Base-by-base conservation (phyloP, 208 protist species). In the Wallacemonas sp. region DNA sequence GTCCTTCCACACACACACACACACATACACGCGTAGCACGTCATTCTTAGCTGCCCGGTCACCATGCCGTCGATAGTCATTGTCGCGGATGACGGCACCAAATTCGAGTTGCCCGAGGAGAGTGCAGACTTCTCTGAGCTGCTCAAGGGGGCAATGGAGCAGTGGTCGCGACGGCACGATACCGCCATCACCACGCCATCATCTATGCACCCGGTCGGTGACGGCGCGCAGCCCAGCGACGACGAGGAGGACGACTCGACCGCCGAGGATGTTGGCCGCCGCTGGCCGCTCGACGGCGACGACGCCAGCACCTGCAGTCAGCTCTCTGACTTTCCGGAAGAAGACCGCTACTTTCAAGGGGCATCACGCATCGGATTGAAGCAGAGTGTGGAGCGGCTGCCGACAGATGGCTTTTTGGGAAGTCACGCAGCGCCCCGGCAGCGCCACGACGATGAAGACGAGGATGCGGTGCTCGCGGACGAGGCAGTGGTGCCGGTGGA, bases 81-180 rank as follows among this genome's bases (percentile, higher is more conserved):
- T 58, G 65, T 87, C 45, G 81, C 77, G 6, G 76, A 75, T 46
- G 83, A 90, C 29, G 87, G 87, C 22, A 72, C 68, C 9, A 61
- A 64, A 21, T 79, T 90, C 41, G 68, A 61, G 5, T 22, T 93
- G 21, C 71, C 72, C 15, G 71, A 75, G 15, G 52, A 77, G 37
- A 74, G 75, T 53, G 73, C 74, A 10, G 66, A 39, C 22, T 74
- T 82, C 68, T 90, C 83, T 3, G 55, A 48, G 29, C 63, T 93
- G 36, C 54, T 93, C 37, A 61, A 79, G 5, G 70, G 57, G 9
- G 83, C 76, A 2, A 53, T 87, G 29, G 73, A 83, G 1, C 36
- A 45, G 45, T 93, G 87, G 87, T 42, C 63, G 8, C 62, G 76
- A 36, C 62, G 38, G 36, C 81, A 87, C 54, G 66, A 73, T 13